Evolutionary conservation across 1,139 yeast genomes (phyloP).

Genomic region (Diutina siamensis): DNA sequence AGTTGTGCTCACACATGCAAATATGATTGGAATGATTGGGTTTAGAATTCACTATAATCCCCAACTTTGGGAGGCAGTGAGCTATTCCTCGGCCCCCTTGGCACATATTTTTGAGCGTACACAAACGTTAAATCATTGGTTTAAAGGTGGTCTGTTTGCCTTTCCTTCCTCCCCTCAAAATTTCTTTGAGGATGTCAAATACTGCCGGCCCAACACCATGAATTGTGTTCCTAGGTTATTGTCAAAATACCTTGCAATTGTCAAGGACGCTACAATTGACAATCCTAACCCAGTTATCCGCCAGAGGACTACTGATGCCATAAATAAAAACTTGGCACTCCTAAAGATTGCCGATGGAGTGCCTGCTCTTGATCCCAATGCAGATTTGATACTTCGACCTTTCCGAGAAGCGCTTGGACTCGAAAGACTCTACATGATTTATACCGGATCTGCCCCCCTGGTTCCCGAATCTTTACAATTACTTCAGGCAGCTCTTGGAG

Average conservation of each 20-base stretch:
- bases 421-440: slow-evolving; percentile 16
- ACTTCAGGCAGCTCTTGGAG: slow-evolving; percentile 26
- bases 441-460: slow-evolving; percentile 36
- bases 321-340: not conserved
- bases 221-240: slow-evolving; percentile 13
- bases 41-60: slow-evolving; percentile 14
- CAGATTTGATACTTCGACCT: slow-evolving; percentile 10
- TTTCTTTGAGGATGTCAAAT: slow-evolving; percentile 26
- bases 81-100: slow-evolving; percentile 38
- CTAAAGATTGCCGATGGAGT: not conserved
- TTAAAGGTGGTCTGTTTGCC: slow-evolving; percentile 24
- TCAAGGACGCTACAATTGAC: slow-evolving; percentile 10
- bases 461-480: slow-evolving; percentile 29
- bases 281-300: not conserved
- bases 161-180: slow-evolving; percentile 32
- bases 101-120: slow-evolving; percentile 49
- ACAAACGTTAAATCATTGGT: slow-evolving; percentile 16
- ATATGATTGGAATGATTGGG: slow-evolving; percentile 39
- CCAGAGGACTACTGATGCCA: not conserved
- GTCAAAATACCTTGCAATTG: not conserved
- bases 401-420: slow-evolving; percentile 27
- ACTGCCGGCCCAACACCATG: slow-evolving; percentile 19
- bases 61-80: slow-evolving; percentile 9
- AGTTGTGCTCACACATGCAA: slow-evolving; percentile 47
- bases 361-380: not conserved